Evolutionary conservation across 208 protist species (phyloP).

Genomic region (Tritrichomonas musculus): DNA sequence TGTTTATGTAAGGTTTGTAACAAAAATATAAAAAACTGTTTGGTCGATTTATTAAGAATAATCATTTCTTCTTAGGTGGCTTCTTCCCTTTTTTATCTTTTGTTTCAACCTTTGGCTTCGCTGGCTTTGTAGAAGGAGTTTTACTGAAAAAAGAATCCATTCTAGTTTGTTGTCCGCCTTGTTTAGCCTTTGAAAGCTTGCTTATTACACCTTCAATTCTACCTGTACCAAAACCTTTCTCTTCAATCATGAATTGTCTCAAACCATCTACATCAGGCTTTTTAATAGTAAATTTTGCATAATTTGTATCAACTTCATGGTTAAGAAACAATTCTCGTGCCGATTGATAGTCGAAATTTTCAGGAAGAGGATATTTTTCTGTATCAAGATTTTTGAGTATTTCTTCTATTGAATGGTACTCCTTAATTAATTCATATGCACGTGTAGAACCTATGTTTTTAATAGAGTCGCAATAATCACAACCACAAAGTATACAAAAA

Average conservation of each 20-base stretch:
- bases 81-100: not conserved
- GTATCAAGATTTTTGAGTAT: conserved; percentile 65
- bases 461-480: conserved; percentile 96
- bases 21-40: too few species aligned
- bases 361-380: conserved; percentile 59
- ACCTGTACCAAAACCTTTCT: conserved; percentile 87
- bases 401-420: conserved; percentile 82
- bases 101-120: not conserved
- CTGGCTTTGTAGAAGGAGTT: not conserved
- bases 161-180: not conserved
- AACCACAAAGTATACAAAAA: conserved; percentile 97
- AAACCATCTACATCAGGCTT: conserved; percentile 89
- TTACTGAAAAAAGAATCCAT: not conserved
- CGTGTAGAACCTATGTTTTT: conserved; percentile 80
- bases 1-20: too few species aligned
- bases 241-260: conserved; percentile 84
- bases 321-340: conserved; percentile 75
- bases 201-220: conserved; percentile 44
- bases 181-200: not conserved
- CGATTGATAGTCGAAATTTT: conserved; percentile 71
- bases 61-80: not conserved
- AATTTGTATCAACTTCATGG: conserved; percentile 65
- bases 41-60: too few species aligned
- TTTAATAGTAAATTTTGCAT: conserved; percentile 72
- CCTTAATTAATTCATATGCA: conserved; percentile 49